Evolutionary conservation across 306 rosid genomes (phyloP), one percentile per base, ranked within the genome.

Genomic region (Oemleria cerasiformis): DNA sequence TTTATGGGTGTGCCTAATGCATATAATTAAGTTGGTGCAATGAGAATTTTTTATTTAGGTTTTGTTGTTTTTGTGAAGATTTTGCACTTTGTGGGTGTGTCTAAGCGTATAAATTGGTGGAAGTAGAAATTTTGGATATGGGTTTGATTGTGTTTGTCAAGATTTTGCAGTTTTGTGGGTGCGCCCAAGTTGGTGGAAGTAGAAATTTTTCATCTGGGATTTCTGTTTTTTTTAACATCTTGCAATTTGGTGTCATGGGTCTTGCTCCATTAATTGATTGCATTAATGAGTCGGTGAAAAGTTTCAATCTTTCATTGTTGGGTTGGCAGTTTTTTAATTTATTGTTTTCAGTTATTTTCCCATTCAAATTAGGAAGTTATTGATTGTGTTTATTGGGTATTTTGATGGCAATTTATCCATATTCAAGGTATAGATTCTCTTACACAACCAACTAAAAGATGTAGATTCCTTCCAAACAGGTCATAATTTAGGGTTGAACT

Each of bases 191-290:
- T 49, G 34, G 44, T 49, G 2, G 19, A 34, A 25, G 25, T 70
- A 13, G 30, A 9, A 41, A 7, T 5, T 38, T 23, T 70, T 55
- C 9, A 41, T 56, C 43, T 23, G 55, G 43, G 42, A 30, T 30
- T 70, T 56, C 64, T 38, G 14, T 9, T 17, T 38, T 57, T 70
- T 17, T 56, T 43, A 23, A 23, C 1, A 7, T 5, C 36, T 56
- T 55, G 43, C 74, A 25, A 10, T 8, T 23, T 55, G 8, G 53
- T 20, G 48, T 63, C 51, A 59, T 66, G 77, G 82, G 63, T 68
- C 67, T 42, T 63, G 75, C 23, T 10, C 47, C 57, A 13, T 77
- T 75, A 54, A 38, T 77, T 81, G 21, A 56, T 65, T 74, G 43
- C 70, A 60, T 74, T 71, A 53, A 13, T 71, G 40, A 54, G 59